Percentiles rank a stretch among this genome's conserved stretches.
These are phyloP conservation scores for Aspergillus brasiliensis DNA, from an alignment of 2,329 filamentous ascomycete species.

Conservation along the genomic window DNA sequence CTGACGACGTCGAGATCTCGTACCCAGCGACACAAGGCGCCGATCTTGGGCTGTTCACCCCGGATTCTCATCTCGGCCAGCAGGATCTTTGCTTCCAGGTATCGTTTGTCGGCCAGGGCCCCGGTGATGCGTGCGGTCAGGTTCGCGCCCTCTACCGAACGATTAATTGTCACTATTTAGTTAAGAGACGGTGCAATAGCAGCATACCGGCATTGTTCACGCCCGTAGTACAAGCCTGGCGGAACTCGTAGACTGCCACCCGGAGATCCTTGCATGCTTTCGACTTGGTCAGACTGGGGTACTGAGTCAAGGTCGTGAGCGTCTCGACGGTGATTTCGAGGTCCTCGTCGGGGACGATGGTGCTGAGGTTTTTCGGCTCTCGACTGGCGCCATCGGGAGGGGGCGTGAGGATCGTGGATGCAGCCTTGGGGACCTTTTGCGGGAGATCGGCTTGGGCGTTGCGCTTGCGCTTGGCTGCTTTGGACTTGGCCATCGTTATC, in stretches of 20 bases:
- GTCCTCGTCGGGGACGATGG: constrained; percentile 54
- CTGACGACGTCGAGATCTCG: constrained; percentile 70
- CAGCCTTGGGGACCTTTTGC: constrained; percentile 28
- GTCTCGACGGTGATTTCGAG: constrained; percentile 69
- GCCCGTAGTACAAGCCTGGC: constrained; percentile 68
- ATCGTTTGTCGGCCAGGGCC: constrained; percentile 66
- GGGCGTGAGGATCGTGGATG: constrained; percentile 20
- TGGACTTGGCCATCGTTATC: constrained; percentile 30
- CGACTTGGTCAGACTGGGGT: constrained; percentile 67
- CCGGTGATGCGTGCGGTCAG: constrained; percentile 68
- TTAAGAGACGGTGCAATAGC: constrained; percentile 3
- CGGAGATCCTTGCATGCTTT: constrained; percentile 68
- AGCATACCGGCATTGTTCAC: constrained; percentile 57
- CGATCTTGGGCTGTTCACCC: constrained; percentile 66
- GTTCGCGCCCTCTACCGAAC: constrained; percentile 55
- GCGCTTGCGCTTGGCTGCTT: constrained; percentile 35
- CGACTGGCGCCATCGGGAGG: constrained; percentile 28
- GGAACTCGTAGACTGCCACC: constrained; percentile 68
- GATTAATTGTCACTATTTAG: constrained; percentile 12
- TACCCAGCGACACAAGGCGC: constrained; percentile 72
- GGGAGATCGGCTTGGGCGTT: constrained; percentile 29
- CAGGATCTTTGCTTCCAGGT: constrained; percentile 65
- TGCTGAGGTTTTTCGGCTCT: constrained; percentile 31
- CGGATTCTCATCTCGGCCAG: constrained; percentile 71
- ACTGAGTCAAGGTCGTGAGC: constrained; percentile 58